Evolutionary conservation across 148 eudicot species (phyloP).

Genomic region (Mesembryanthemum crystallinum): DNA sequence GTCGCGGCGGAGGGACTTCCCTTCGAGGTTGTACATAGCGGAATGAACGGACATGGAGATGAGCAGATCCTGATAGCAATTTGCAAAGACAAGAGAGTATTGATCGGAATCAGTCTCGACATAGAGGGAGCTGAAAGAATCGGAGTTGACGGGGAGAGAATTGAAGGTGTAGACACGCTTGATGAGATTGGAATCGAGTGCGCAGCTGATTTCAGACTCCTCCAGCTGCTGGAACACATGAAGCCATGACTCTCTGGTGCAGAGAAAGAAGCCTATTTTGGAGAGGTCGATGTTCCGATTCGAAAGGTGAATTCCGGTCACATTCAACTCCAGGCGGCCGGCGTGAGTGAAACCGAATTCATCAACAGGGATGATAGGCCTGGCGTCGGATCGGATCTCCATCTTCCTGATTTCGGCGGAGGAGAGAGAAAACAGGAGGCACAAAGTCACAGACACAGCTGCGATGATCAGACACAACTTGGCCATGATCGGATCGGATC

Average conservation of each 20-base stretch:
- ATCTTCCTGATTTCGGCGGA: constrained; percentile 56
- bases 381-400: constrained; percentile 50
- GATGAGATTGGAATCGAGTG: constrained; percentile 44
- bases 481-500: too few relatives aligned
- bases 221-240: constrained; percentile 64
- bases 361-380: constrained; percentile 67
- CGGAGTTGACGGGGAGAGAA: constrained; percentile 15
- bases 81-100: constrained; percentile 67
- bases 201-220: constrained; percentile 43
- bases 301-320: constrained; percentile 42
- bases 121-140: constrained; percentile 20
- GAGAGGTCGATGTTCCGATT: constrained; percentile 35
- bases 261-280: constrained; percentile 68
- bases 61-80: constrained; percentile 38
- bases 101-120: constrained; percentile 47
- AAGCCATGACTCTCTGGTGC: constrained; percentile 52
- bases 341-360: constrained; percentile 79
- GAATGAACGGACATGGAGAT: constrained; percentile 58
- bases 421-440: constrained; percentile 29
- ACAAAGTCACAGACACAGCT: background rate
- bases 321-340: constrained; percentile 67
- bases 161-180: constrained; percentile 46
- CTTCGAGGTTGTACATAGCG: constrained; percentile 64
- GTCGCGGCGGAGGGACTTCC: constrained; percentile 38
- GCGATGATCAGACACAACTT: background rate